Percentiles rank a stretch among this genome's conserved stretches.
Evolutionary conservation across 2,329 filamentous ascomycete genomes (phyloP).

Genomic region (Thielaviopsis ethacetica): DNA sequence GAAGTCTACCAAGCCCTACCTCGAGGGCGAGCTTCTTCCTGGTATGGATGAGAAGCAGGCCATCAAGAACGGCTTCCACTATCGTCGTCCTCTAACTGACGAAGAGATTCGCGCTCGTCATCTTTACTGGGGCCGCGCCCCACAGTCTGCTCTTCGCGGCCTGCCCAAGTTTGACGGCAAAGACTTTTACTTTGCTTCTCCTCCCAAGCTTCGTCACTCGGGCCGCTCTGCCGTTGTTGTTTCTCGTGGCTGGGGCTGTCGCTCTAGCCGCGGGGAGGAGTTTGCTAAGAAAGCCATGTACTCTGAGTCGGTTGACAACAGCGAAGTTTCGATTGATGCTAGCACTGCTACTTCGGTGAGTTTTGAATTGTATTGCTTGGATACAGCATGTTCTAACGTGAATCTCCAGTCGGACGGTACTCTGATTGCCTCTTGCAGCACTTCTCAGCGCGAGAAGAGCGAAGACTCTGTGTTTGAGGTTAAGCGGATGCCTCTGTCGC

Average conservation of each 20-base stretch:
- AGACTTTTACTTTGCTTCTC: conserved; percentile 44
- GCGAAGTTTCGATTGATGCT: conserved; percentile 9
- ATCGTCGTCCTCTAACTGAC: conserved; percentile 38
- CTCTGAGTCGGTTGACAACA: conserved; percentile 1
- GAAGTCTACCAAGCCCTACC: conserved; percentile 27
- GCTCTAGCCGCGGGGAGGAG: conserved; percentile 4
- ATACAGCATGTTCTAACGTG: background rate
- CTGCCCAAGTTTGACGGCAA: conserved; percentile 49
- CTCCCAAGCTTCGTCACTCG: conserved; percentile 22
- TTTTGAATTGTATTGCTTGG: background rate
- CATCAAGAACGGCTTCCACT: conserved; percentile 33
- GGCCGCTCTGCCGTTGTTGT: background rate
- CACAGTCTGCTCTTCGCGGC: conserved; percentile 31
- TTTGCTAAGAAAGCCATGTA: conserved; percentile 4
- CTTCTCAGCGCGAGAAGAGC: conserved; percentile 4
- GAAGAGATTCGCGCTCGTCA: conserved; percentile 42
- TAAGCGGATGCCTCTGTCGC: conserved; percentile 6
- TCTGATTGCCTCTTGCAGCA: conserved; percentile 3
- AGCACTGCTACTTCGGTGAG: conserved; percentile 7
- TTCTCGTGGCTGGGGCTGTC: conserved; percentile 5
- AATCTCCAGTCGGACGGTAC: background rate
- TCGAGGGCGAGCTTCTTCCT: conserved; percentile 34
- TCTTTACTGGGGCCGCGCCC: conserved; percentile 43
- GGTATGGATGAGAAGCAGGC: conserved; percentile 26
- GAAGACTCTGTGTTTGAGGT: conserved; percentile 7